These are phyloP conservation scores for Pelargonium cotyledonis DNA, from an alignment of 441 rosid genomes.

Conservation along the genomic window DNA sequence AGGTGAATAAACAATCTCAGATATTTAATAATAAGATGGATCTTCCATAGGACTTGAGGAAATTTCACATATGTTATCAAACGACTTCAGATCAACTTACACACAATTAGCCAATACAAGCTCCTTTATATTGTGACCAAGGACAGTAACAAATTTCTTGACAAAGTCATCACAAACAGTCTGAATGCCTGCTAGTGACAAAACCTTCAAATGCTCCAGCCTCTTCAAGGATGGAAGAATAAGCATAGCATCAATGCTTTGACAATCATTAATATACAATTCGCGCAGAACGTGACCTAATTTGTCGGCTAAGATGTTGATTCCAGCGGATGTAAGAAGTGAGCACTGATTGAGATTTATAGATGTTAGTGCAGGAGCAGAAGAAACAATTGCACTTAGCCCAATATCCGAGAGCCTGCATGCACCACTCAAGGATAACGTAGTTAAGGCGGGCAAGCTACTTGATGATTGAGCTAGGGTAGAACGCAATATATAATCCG, in stretches of 20 bases:
- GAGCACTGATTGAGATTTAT: constrained; percentile 81
- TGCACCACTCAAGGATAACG: constrained; percentile 67
- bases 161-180: constrained; percentile 56
- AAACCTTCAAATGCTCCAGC: constrained; percentile 56
- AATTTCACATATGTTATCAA: constrained; percentile 3
- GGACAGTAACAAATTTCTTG: constrained; percentile 31
- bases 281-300: constrained; percentile 62
- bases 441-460: constrained; percentile 52
- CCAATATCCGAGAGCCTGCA: constrained; percentile 81
- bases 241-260: constrained; percentile 51
- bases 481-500: constrained; percentile 47
- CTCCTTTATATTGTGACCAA: constrained; percentile 60
- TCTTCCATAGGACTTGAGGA: constrained; percentile 7
- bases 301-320: constrained; percentile 45
- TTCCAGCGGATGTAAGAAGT: constrained; percentile 54
- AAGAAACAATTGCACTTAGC: constrained; percentile 47
- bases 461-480: constrained; percentile 51
- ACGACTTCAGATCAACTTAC: constrained; percentile 33
- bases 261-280: constrained; percentile 72
- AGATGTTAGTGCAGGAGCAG: constrained; percentile 58
- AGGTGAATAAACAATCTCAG: not conserved
- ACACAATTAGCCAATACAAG: constrained; percentile 56
- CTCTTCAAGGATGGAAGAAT: constrained; percentile 59
- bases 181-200: constrained; percentile 65
- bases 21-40: not conserved